Evolutionary conservation across 805 yeast genomes (phyloP), one percentile per base, ranked within the genome.

Genomic region (Saturnispora saitoi): DNA sequence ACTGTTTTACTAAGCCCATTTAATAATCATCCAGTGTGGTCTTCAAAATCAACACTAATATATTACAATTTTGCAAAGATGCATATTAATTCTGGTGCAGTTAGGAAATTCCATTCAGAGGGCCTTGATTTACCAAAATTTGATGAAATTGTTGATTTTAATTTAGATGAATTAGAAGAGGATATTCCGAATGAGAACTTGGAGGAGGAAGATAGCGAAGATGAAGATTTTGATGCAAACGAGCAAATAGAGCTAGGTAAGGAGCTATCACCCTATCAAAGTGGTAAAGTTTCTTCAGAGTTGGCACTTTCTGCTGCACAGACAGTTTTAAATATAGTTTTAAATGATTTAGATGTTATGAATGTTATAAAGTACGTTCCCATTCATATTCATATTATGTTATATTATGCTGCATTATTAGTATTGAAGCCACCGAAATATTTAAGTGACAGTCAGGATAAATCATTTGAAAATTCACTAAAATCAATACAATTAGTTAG

Each of bases 61-160:
- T 83, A 82, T 58, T 82, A 82, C 58, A 81, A 82, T 57, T 82
- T 81, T 68, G 89, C 89, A 31, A 79, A 81, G 57, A 79, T 82
- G 84, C 83, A 81, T 59, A 77, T 82, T 30, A 82, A 82, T 58
- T 79, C 69, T 8, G 55, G 67, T 4, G 74, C 76, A 3, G 75
- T 76, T 6, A 59, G 79, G 31, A 68, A 66, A 34, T 61, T 74
- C 14, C 73, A 66, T 38, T 41, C 32, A 9, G 42, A 20, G 15
- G 48, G 44, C 9, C 65, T 61, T 6, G 38, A 53, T 7, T 53
- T 65, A 11, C 68, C 68, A 1, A 51, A 51, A 8, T 54, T 63
- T 45, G 54, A 54, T 42, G 58, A 55, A 40, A 37, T 48, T n/a
- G 54, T 54, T 32, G 55, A 53, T 48, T 49, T 52, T 31, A 41